These are phyloP conservation scores for Malus domestica DNA, from an alignment of 306 rosid genomes.

Conservation along the genomic window DNA sequence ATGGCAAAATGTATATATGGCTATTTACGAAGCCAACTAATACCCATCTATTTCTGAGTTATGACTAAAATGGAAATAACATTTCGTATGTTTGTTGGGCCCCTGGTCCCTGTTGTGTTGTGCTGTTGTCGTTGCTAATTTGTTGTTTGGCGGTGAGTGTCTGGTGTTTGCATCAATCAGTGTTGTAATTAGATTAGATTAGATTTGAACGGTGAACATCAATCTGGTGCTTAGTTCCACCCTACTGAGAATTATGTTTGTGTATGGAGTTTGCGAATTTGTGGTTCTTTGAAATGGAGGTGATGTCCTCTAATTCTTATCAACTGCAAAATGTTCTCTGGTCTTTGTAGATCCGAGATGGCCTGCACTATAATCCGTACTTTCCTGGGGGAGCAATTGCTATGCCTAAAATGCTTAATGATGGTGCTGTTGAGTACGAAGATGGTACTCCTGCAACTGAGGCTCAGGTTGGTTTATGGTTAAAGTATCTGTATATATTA, in stretches of 20 bases:
- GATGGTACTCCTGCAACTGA: constrained; percentile 92
- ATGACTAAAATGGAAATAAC: neutral
- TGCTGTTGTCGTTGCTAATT: neutral
- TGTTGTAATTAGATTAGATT: neutral
- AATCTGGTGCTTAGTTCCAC: neutral
- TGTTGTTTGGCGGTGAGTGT: neutral
- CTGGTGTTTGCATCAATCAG: neutral
- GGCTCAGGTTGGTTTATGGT: constrained; percentile 56
- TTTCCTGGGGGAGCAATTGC: constrained; percentile 99
- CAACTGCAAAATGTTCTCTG: constrained; percentile 2
- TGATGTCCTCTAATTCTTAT: neutral
- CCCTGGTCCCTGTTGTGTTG: neutral
- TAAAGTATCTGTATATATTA: neutral
- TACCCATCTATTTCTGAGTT: too few species aligned
- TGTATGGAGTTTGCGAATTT: neutral
- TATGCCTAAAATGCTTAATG: constrained; percentile 99
- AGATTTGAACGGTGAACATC: neutral
- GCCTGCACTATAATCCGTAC: constrained; percentile 90
- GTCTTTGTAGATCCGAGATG: constrained; percentile 76
- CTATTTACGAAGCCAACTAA: neutral
- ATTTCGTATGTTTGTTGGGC: neutral
- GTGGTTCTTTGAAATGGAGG: neutral
- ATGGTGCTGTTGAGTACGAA: constrained; percentile 94
- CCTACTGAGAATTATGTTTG: neutral
- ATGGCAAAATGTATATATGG: neutral